Conservation (phyloP, 345 rosid genomes). For the Syzygium jambos region DNA sequence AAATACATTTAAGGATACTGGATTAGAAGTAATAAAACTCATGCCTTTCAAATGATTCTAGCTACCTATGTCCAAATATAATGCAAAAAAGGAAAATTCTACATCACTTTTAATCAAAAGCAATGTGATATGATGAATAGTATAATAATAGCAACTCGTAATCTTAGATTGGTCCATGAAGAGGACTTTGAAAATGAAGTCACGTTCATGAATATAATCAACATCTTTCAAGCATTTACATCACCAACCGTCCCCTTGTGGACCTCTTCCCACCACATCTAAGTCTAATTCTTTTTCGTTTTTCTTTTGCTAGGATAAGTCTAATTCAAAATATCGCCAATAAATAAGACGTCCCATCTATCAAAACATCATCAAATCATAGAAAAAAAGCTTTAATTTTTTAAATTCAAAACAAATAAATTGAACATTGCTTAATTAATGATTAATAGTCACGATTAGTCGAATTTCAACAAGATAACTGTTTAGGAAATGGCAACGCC, state of each 20-base stretch:
- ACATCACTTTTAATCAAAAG: neutral
- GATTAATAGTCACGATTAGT: neutral
- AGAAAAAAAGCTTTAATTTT: neutral
- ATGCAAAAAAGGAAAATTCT: neutral
- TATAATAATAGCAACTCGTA: neutral
- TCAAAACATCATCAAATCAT: neutral
- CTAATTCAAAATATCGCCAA: neutral
- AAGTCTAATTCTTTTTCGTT: neutral
- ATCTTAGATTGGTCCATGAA: neutral
- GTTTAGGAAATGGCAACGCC: neutral
- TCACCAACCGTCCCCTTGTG: neutral
- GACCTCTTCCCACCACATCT: neutral
- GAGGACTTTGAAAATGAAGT: neutral
- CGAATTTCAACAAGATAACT: neutral
- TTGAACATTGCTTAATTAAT: neutral
- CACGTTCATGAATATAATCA: neutral
- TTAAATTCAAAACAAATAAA: neutral
- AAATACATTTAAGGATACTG: neutral
- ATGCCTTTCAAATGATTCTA: too few relatives aligned
- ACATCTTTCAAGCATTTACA: neutral
- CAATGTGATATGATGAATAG: neutral
- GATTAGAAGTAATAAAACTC: too few relatives aligned
- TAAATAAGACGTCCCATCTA: neutral
- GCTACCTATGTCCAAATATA: too few relatives aligned
- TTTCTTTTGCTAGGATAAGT: neutral